Conservation (phyloP, 305 asterid species). For the Coffea humblotiana region DNA sequence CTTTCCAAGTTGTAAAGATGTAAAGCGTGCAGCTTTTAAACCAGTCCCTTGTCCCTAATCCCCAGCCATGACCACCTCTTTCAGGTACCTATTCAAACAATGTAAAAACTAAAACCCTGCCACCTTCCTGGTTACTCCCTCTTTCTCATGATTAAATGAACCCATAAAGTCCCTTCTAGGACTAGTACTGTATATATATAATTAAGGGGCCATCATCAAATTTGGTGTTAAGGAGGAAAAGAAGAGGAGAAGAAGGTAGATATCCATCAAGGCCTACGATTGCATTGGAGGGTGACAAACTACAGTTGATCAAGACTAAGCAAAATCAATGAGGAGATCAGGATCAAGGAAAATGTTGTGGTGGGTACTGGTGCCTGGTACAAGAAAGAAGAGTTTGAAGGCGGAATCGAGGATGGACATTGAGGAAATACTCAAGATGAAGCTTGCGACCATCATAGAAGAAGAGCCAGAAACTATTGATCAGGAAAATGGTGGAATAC, state of each 20-base stretch:
- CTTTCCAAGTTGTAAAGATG: slow-evolving; percentile 56
- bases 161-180: background rate
- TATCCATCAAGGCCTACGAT: background rate
- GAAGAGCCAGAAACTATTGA: slow-evolving; percentile 50
- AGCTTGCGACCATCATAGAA: slow-evolving; percentile 56
- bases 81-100: slow-evolving; percentile 6
- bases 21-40: slow-evolving; percentile 33
- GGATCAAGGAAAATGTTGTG: slow-evolving; percentile 34
- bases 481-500: slow-evolving; percentile 32
- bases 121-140: slow-evolving; percentile 18
- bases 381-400: slow-evolving; percentile 39
- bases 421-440: slow-evolving; percentile 72
- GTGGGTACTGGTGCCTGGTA: slow-evolving; percentile 46
- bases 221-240: background rate
- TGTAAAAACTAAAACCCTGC: background rate
- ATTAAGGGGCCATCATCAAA: background rate
- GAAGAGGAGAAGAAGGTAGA: background rate
- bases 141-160: slow-evolving; percentile 2
- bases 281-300: background rate
- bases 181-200: background rate
- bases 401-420: slow-evolving; percentile 52
- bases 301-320: slow-evolving; percentile 1
- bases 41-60: slow-evolving; percentile 17
- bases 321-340: slow-evolving; percentile 15
- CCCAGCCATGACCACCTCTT: background rate